Evolutionary conservation across 2,329 filamentous ascomycete genomes (phyloP).

Genomic region (Xylariomycetidae sp.): DNA sequence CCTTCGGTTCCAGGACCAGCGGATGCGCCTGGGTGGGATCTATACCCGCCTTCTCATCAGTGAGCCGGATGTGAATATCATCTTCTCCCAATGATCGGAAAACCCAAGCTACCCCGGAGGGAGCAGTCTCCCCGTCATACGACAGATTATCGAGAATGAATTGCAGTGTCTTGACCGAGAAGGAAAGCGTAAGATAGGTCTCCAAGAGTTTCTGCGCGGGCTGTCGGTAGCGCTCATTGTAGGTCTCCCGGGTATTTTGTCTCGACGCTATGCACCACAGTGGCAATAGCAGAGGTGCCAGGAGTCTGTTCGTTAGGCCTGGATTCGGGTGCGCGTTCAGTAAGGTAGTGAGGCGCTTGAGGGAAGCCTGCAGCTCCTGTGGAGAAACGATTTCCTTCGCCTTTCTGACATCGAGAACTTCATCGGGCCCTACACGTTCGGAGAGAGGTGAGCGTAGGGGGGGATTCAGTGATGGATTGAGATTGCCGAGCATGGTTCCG

Average conservation of each 20-base stretch:
- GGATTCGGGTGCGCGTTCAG: slow-evolving; percentile 61
- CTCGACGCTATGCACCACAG: slow-evolving; percentile 59
- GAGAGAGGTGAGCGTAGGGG: too few species aligned
- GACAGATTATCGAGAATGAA: slow-evolving; percentile 48
- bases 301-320: slow-evolving; percentile 55
- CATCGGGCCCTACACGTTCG: slow-evolving; percentile 27
- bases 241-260: slow-evolving; percentile 27
- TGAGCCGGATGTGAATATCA: slow-evolving; percentile 44
- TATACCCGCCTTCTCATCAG: slow-evolving; percentile 17
- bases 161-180: slow-evolving; percentile 42
- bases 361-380: slow-evolving; percentile 40
- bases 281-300: slow-evolving; percentile 52
- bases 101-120: slow-evolving; percentile 39
- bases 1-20: slow-evolving; percentile 41
- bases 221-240: slow-evolving; percentile 33
- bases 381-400: slow-evolving; percentile 40
- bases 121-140: slow-evolving; percentile 41
- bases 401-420: slow-evolving; percentile 40
- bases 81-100: slow-evolving; percentile 41
- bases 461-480: slow-evolving; percentile 41
- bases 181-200: slow-evolving; percentile 52
- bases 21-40: too few species aligned
- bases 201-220: slow-evolving; percentile 46
- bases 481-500: slow-evolving; percentile 46
- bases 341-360: slow-evolving; percentile 51